Conservation (phyloP, 1,139 yeast genomes). For the Pichia norvegensis region DNA sequence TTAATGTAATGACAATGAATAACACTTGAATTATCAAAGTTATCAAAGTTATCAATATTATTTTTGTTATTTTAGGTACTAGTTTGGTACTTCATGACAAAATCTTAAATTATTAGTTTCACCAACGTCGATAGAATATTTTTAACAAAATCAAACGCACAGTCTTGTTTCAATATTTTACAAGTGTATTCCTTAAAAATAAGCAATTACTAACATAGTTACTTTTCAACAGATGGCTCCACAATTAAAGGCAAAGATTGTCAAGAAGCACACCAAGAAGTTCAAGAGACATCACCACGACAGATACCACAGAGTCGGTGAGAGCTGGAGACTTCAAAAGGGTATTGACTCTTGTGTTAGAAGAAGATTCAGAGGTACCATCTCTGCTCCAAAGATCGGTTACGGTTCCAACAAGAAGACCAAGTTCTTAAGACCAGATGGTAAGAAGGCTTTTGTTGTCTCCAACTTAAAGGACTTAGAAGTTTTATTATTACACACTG, state of each 20-base stretch:
- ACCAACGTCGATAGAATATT: too few relatives aligned
- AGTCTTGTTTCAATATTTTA: too few relatives aligned
- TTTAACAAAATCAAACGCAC: too few relatives aligned
- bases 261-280: conserved; percentile 97
- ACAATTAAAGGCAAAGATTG: conserved; percentile 98
- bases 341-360: conserved; percentile 99
- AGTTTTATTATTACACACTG: conserved; percentile 92
- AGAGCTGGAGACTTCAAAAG: conserved; percentile 99
- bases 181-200: neutral
- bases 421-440: conserved; percentile 91
- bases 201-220: conserved; percentile 6
- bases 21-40: too few relatives aligned
- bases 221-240: conserved; percentile 67
- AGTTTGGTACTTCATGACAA: too few relatives aligned
- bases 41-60: too few relatives aligned
- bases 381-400: conserved; percentile 99
- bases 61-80: too few relatives aligned
- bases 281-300: conserved; percentile 99
- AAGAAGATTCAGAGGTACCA: conserved; percentile 99
- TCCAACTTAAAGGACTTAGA: conserved; percentile 92
- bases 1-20: too few relatives aligned
- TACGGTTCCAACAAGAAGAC: conserved; percentile 99
- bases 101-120: too few relatives aligned
- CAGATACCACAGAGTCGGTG: conserved; percentile 97
- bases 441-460: conserved; percentile 95